phyloP scores from a whole-genome alignment of 2,329 filamentous ascomycete species.

The Alternaria sp. region DNA sequence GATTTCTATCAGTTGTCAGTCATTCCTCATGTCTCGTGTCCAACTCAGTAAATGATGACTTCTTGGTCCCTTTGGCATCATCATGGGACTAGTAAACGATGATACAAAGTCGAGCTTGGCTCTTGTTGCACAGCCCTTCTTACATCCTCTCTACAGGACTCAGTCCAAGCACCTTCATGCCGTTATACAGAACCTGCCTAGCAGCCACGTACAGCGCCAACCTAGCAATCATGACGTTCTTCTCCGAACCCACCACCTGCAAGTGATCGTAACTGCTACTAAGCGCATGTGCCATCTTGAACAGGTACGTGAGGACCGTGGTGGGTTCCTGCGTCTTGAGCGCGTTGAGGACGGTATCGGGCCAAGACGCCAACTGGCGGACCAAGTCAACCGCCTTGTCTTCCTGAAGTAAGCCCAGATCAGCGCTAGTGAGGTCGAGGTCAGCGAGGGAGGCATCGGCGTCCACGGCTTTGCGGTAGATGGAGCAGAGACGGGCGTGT shows the following conservation, averaged over 20 bases:
- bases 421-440: slow-evolving; percentile 71
- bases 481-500: slow-evolving; percentile 55
- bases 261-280: slow-evolving; percentile 84
- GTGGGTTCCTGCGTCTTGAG: slow-evolving; percentile 82
- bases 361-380: slow-evolving; percentile 81
- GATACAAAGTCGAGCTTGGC: neutral
- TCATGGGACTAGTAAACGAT: neutral
- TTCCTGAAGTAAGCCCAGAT: slow-evolving; percentile 74
- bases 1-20: neutral
- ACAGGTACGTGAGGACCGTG: slow-evolving; percentile 75
- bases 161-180: slow-evolving; percentile 82
- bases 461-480: slow-evolving; percentile 61
- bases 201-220: slow-evolving; percentile 75
- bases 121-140: neutral
- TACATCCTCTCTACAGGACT: slow-evolving; percentile 72
- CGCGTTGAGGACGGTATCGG: slow-evolving; percentile 83
- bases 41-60: neutral
- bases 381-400: slow-evolving; percentile 76
- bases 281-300: slow-evolving; percentile 84
- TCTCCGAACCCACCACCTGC: slow-evolving; percentile 81
- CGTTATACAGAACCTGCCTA: slow-evolving; percentile 78
- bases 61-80: neutral
- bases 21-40: slow-evolving; percentile 4
- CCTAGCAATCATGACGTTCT: slow-evolving; percentile 72
- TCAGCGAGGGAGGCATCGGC: slow-evolving; percentile 57